Evolutionary conservation across 345 rosid species (phyloP).

Genomic region (Raphanus sativus): DNA sequence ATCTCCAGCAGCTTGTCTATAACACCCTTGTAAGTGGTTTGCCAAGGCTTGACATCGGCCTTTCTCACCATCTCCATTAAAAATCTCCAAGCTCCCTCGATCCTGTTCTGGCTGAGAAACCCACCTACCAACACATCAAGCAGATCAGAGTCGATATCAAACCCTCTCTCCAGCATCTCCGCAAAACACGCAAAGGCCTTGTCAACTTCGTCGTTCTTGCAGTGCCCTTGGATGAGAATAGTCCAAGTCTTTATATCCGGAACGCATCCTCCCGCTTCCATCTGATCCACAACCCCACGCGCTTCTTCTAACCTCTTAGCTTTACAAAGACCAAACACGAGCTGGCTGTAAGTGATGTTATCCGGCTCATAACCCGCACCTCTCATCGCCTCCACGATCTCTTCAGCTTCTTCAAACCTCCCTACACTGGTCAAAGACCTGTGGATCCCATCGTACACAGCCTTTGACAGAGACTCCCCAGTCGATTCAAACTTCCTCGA

Average conservation of each 20-base stretch:
- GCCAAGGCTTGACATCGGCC: slow-evolving; percentile 68
- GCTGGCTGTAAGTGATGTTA: slow-evolving; percentile 82
- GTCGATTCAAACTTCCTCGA: slow-evolving; percentile 55
- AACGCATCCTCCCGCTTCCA: slow-evolving; percentile 62
- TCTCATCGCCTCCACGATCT: slow-evolving; percentile 59
- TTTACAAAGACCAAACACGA: slow-evolving; percentile 84
- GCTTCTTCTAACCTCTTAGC: slow-evolving; percentile 76
- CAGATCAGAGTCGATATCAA: slow-evolving; percentile 60
- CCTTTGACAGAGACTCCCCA: slow-evolving; percentile 60
- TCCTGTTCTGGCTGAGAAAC: slow-evolving; percentile 55
- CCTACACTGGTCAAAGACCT: slow-evolving; percentile 65
- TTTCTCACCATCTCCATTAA: slow-evolving; percentile 57
- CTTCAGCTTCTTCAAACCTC: slow-evolving; percentile 66
- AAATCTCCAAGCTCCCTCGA: slow-evolving; percentile 65
- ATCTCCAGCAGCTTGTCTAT: slow-evolving; percentile 64
- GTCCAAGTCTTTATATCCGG: slow-evolving; percentile 92
- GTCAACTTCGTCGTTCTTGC: slow-evolving; percentile 59
- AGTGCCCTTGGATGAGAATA: slow-evolving; percentile 80
- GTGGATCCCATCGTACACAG: slow-evolving; percentile 76
- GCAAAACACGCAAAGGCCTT: slow-evolving; percentile 61
- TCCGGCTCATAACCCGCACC: slow-evolving; percentile 73
- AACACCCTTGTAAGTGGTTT: slow-evolving; percentile 66
- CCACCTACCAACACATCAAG: slow-evolving; percentile 64
- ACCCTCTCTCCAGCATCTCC: slow-evolving; percentile 57
- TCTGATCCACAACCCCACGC: slow-evolving; percentile 52